Evolutionary conservation across 2,329 filamentous ascomycete genomes (phyloP).

Genomic region (Trichoderma arundinaceum): DNA sequence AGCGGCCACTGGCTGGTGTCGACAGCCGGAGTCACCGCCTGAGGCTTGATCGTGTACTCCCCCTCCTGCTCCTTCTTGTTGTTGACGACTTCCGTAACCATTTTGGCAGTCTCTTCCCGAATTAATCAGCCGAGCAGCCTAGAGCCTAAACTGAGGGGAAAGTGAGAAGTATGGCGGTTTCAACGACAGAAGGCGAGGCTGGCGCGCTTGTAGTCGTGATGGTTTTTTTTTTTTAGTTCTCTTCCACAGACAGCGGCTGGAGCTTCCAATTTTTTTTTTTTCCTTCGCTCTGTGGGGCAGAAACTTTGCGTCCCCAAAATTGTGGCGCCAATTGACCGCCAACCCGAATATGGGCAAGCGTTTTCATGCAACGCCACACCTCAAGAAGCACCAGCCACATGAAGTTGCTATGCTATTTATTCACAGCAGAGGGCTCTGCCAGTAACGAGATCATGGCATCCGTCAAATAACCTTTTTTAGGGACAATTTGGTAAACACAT

Average conservation of each 20-base stretch:
- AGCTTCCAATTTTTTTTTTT: slow-evolving; percentile 38
- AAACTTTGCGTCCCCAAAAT: slow-evolving; percentile 29
- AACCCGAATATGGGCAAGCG: slow-evolving; percentile 13
- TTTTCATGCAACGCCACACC: slow-evolving; percentile 6
- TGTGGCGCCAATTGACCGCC: slow-evolving; percentile 33
- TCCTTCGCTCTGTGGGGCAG: slow-evolving; percentile 34
- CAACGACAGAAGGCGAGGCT: slow-evolving; percentile 19
- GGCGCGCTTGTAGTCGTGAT: slow-evolving; percentile 27
- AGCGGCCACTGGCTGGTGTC: slow-evolving; percentile 92
- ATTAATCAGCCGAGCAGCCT: slow-evolving; percentile 18
- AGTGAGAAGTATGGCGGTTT: slow-evolving; percentile 12
- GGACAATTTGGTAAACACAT: too few relatives aligned
- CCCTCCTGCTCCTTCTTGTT: slow-evolving; percentile 54
- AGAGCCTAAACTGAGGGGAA: neutral
- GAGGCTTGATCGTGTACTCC: slow-evolving; percentile 90
- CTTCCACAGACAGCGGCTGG: slow-evolving; percentile 29
- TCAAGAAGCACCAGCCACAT: slow-evolving; percentile 26
- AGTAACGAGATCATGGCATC: too few relatives aligned
- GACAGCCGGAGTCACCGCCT: slow-evolving; percentile 76
- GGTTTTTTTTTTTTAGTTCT: slow-evolving; percentile 33
- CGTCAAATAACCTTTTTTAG: too few relatives aligned
- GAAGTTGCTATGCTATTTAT: neutral
- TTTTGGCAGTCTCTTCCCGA: slow-evolving; percentile 34
- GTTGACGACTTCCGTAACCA: slow-evolving; percentile 56
- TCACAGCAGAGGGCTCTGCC: too few relatives aligned